Evolutionary conservation across 192 early-diverging fungal species (phyloP), one percentile per base, ranked within the genome.

Genomic region (Chytriomyces sp.): DNA sequence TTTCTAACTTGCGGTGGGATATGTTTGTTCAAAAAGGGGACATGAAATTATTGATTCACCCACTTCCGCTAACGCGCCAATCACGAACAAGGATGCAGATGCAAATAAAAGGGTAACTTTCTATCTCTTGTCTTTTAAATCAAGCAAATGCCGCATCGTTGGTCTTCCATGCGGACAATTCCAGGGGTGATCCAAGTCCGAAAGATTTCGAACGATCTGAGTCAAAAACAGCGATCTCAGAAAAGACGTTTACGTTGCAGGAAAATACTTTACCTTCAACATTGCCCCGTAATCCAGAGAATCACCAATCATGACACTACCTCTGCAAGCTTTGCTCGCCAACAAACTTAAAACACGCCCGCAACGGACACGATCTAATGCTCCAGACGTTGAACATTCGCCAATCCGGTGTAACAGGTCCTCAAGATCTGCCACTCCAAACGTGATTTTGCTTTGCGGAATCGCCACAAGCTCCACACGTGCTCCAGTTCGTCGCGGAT

Each of bases 111-210:
- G n/a, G n/a, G n/a, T n/a, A n/a, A n/a, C n/a, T n/a, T n/a, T n/a
- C n/a, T n/a, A n/a, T n/a, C n/a, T n/a, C n/a, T n/a, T n/a, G n/a
- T n/a, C n/a, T 25, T 39, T 55, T 65, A 83, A 26, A 39, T 80
- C 74, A 17, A 76, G 37, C 40, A 99, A 72, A 75, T 96, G 93
- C 53, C 97, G 84, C 88, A 98, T 94, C 0, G 96, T 96, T 0
- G 97, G 97, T 4, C 97, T 75, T 2, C 97, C 97, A 74, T 99
- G 97, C 22, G 97, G 97, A 71, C 95, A 97, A 75, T 99, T 98
- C 93, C 97, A 99, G 10, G 97, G 97, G 69, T 96, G 95, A 39
- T 95, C 86, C 78, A 98, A 91, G 26, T 85, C 82, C 36, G 90
- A 87, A 85, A 99, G 88, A 73, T 94, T 84, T 19, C 67, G 61